Evolutionary conservation across 2,329 filamentous ascomycete species (phyloP), one percentile per base, ranked within the genome.

Genomic region (Rhynchosporium secalis): DNA sequence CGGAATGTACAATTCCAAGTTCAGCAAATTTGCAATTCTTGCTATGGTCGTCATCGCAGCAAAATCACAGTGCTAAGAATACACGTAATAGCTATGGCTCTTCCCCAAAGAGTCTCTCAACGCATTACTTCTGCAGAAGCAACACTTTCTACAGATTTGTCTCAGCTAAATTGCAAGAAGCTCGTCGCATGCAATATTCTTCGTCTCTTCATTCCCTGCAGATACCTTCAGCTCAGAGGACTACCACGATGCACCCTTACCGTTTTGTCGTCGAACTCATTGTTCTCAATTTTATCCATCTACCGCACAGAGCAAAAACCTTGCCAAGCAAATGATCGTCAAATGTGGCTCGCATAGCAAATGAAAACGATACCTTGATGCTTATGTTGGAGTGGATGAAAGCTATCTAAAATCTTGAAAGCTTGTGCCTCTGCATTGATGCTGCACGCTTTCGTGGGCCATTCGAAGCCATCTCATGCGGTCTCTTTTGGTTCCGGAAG

Each of bases 21-120:
- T 41, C 45, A 49, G 56, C 56, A 40, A 58, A 29, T 31, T 29
- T 48, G 12, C 41, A 36, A 36, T 12, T 36, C 26, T 56, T 36
- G 54, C 56, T 28, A 49, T 38, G 9, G 15, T 20, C 4, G 15
- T 20, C 4, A 48, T 33, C 26, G n/a, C 12, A 58, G 56, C 56
- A 41, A 31, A 2, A n/a, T 10, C 26, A 15, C 3, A 15, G 45
- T 49, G 43, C 15, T 26, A 7, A n/a, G 7, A 33, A 40, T 15
- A 29, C 4, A 13, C 20, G 3, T 4, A 29, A 6, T n/a, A 40
- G 15, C 3, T 13, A 31, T 36, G 38, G 51, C 9, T 26, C 20
- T 15, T 40, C 8, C 41, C 45, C 56, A 38, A 12, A 31, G 4
- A 29, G 38, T 20, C 46, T 3, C 45, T 28, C 1, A 29, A 41